Evolutionary conservation across 2,329 filamentous ascomycete species (phyloP).

Genomic region (Fusarium continuum): DNA sequence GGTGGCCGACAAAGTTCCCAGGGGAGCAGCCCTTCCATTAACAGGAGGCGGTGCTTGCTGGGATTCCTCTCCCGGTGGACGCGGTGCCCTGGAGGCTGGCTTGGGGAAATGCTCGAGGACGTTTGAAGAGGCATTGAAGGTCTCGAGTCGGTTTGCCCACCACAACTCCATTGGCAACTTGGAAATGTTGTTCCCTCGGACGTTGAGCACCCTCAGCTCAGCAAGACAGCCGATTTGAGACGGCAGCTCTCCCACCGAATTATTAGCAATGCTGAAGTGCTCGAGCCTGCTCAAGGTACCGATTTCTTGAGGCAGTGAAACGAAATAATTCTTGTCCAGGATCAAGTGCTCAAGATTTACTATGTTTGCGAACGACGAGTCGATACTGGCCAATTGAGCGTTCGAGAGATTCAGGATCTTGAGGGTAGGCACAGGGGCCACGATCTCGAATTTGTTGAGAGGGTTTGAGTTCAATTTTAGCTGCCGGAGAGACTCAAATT

Average conservation of each 20-base stretch:
- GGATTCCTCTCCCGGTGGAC: constrained; percentile 63
- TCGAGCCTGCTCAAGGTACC: constrained; percentile 85
- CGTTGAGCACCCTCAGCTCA: constrained; percentile 85
- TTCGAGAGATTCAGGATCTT: constrained; percentile 90
- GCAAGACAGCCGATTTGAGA: constrained; percentile 86
- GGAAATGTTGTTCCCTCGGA: constrained; percentile 92
- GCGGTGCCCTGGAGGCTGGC: constrained; percentile 74
- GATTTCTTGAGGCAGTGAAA: constrained; percentile 85
- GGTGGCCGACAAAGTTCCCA: constrained; percentile 61
- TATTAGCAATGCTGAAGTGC: constrained; percentile 93
- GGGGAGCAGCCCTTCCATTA: constrained; percentile 54
- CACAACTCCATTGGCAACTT: constrained; percentile 93
- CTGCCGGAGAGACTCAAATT: constrained; percentile 84
- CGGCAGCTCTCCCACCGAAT: constrained; percentile 84
- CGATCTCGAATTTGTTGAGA: constrained; percentile 90
- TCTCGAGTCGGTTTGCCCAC: constrained; percentile 91
- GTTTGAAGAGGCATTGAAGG: constrained; percentile 94
- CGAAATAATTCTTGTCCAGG: constrained; percentile 95
- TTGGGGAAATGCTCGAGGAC: constrained; percentile 92
- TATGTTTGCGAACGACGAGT: constrained; percentile 88
- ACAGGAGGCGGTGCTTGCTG: constrained; percentile 47
- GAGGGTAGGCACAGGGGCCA: constrained; percentile 78
- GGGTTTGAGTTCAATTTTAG: constrained; percentile 95
- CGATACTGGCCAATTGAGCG: constrained; percentile 89
- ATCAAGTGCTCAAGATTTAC: constrained; percentile 87